These are phyloP conservation scores for Neotropicomus parvogracilis DNA, from an alignment of 1,284 basidiomycete genomes.

Conservation along the genomic window DNA sequence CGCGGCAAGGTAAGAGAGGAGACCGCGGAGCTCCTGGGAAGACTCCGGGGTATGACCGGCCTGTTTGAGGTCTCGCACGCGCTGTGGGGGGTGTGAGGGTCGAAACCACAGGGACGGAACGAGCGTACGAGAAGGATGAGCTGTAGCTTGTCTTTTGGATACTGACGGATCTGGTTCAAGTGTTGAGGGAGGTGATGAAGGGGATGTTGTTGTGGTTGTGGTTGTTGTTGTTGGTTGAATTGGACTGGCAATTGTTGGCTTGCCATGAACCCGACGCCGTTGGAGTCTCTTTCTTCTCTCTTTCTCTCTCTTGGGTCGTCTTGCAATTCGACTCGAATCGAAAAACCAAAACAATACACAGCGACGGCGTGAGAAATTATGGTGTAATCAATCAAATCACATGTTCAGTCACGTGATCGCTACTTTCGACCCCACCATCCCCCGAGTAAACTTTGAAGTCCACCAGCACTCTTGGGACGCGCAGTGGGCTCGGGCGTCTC, in stretches of 20 bases:
- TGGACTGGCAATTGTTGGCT: slow-evolving; percentile 29
- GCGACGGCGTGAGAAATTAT: slow-evolving; percentile 26
- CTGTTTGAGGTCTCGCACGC: slow-evolving; percentile 33
- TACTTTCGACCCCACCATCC: slow-evolving; percentile 54
- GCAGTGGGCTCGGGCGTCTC: slow-evolving; percentile 40
- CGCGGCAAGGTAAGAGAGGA: slow-evolving; percentile 25
- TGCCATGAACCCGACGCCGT: slow-evolving; percentile 26
- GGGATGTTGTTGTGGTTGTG: slow-evolving; percentile 16
- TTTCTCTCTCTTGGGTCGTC: too few relatives aligned
- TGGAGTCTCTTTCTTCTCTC: too few relatives aligned
- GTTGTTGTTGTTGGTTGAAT: slow-evolving; percentile 23
- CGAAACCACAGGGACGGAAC: fast-evolving
- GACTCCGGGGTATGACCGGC: slow-evolving; percentile 32
- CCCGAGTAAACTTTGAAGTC: slow-evolving; percentile 44
- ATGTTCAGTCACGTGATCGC: slow-evolving; percentile 13
- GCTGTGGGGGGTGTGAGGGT: slow-evolving; percentile 14
- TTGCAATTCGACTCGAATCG: too few relatives aligned
- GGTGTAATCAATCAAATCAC: slow-evolving; percentile 1
- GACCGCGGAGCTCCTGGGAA: slow-evolving; percentile 28
- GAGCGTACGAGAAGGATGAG: slow-evolving; percentile 21
- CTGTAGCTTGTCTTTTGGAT: slow-evolving; percentile 28
- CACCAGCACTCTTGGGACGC: slow-evolving; percentile 34
- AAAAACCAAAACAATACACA: slow-evolving; percentile 19
- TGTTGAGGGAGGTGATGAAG: too few relatives aligned
- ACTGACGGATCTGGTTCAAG: slow-evolving; percentile 16